These are phyloP conservation scores for Hyphopichia khmerensis DNA, from an alignment of 1,139 yeast genomes.

Conservation along the genomic window DNA sequence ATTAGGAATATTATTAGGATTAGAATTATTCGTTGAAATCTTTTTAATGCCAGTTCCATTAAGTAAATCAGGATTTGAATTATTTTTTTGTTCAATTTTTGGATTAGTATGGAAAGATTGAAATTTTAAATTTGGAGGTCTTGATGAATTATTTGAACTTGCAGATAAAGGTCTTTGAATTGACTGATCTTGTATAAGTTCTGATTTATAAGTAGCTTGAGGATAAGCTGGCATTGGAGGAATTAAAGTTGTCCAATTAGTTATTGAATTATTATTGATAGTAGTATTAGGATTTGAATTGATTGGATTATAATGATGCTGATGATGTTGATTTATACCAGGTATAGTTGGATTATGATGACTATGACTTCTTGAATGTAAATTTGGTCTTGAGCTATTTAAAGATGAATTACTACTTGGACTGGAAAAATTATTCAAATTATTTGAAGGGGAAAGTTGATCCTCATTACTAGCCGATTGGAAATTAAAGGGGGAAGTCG, in stretches of 20 bases:
- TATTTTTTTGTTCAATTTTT: neutral
- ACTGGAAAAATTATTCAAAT: neutral
- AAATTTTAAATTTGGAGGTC: neutral
- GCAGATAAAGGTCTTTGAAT: conserved; percentile 1
- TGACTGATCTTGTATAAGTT: neutral
- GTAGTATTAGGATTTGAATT: conserved; percentile 1
- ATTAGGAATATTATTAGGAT: neutral
- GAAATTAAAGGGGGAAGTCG: conserved; percentile 4
- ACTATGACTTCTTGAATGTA: conserved; percentile 14
- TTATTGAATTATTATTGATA: neutral
- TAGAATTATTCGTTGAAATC: neutral
- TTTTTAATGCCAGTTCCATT: conserved; percentile 1
- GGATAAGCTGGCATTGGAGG: conserved; percentile 16
- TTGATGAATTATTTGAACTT: conserved; percentile 1
- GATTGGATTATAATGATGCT: conserved; percentile 4
- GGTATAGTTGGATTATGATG: conserved; percentile 7
- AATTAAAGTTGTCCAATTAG: conserved; percentile 16
- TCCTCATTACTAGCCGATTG: neutral
- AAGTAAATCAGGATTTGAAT: neutral
- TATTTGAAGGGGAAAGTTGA: neutral
- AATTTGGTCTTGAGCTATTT: neutral
- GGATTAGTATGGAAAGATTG: neutral
- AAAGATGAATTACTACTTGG: neutral
- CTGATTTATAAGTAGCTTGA: conserved; percentile 4
- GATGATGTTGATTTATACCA: conserved; percentile 1